Base-by-base conservation (phyloP, 2,329 filamentous ascomycete species). In the Eurotiales sp. region DNA sequence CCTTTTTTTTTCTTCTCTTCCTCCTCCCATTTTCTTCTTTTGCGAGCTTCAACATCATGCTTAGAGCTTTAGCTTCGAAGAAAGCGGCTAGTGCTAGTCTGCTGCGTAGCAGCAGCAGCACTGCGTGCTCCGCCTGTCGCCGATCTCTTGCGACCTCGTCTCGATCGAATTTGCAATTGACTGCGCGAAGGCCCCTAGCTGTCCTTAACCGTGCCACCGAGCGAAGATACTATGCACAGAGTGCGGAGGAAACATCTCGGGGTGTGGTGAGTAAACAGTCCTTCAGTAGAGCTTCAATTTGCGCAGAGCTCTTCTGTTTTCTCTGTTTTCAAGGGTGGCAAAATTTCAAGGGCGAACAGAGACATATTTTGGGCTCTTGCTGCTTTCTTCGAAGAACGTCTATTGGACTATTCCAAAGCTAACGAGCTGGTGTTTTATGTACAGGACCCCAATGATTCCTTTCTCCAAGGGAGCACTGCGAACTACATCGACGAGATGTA, bases 401-500 rank as follows among this genome's bases (percentile, higher is more conserved):
- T 11, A 23, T 14, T 41, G 29, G 29, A 14, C 21, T 27, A 2
- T 51, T 2, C n/a, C n/a, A 23, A 46, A 30, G 44, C 49, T 51
- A 52, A 64, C 59, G 63, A 57, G 58, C 56, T 50, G 55, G 56
- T 55, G 55, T 48, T 46, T 46, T n/a, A 29, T 45, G 22, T 48
- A 32, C 61, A 83, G 80, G 90, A 96, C 69, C 83, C 91, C 59
- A 96, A 88, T 72, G 93, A 99, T 75, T 95, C 86, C 76, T 99
- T 99, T 80, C 82, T 99, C 56, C 89, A 90, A 58, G 93, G 93
- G 61, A 97, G 89, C 78, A 93, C 92, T 55, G 93, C 93, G 74
- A 96, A 95, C 78, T 99, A 99, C 77, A 90, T 99, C 70, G 93
- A 99, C 73, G 93, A 96, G 79, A 99, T 99, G 93, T 99, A 99